Base-by-base conservation (phyloP, 768 basidiomycete genomes). In the Phaeotremella fagi region DNA sequence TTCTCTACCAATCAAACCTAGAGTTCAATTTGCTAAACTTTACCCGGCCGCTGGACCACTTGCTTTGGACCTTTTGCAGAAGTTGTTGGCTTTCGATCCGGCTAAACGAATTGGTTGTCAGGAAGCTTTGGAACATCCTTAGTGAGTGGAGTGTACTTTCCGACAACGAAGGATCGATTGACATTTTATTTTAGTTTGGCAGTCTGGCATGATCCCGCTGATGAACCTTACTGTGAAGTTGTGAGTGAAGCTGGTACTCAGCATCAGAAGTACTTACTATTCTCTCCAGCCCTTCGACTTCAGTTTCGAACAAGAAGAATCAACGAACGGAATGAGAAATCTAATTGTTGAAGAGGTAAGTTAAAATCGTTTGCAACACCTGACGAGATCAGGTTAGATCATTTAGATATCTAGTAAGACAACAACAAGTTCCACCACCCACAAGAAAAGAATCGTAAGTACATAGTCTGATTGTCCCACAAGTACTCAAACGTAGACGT, bases 131-230 rank as follows among this genome's bases (percentile, higher is more conserved):
- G 85, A 86, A 48, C 95, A 99, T 71, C 90, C 92, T 1, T 99
- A 98, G 77, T 71, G 37, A 42, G 69, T n/a, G n/a, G n/a, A n/a
- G n/a, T n/a, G n/a, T n/a, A n/a, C n/a, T 68, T 22, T 27, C 25
- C 25, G 6, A 4, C 37, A 18, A 12, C 31, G 26, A 24, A 3
- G 24, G 28, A 4, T 48, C 12, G 3, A 82, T 85, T n/a, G 88
- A 90, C 66, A 87, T 90, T 71, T 87, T 88, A 2, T 64, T 81
- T 70, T 31, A 73, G 71, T 54, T 61, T 75, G 1, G 41, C 87
- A 55, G 95, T 97, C 11, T 99, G 95, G 95, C 92, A 97, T 70
- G 95, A 98, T 73, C 91, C 91, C 18, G 83, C 87, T 9, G 92
- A 98, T 71, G 92, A 95, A 74, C 92, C 92, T 0, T 63, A 82